A percentile compares a stretch with the other conserved stretches of the same genome.
Evolutionary conservation across 2,329 filamentous ascomycete species (phyloP).

Genomic region (Volutella citrinella): DNA sequence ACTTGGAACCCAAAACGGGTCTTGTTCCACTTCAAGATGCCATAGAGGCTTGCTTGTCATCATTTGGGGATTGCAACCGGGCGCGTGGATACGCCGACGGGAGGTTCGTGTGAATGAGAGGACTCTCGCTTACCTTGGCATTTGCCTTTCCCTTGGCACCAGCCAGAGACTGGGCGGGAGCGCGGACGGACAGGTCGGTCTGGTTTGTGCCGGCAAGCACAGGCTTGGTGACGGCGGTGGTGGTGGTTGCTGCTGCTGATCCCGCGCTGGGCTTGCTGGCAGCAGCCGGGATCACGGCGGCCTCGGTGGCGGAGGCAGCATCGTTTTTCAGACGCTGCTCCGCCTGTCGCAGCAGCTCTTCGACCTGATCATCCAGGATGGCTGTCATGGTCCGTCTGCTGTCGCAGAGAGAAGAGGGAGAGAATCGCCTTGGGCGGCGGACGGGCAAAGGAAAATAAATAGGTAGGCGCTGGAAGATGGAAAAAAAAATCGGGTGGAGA

Average conservation of each 20-base stretch:
- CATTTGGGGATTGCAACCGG: constrained; percentile 24
- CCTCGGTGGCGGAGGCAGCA: constrained; percentile 13
- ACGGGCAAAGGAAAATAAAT: not conserved
- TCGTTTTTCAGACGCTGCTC: constrained; percentile 30
- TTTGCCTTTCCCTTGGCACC: constrained; percentile 18
- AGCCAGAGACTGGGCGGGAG: constrained; percentile 18
- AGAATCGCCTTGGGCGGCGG: not conserved
- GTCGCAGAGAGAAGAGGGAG: constrained; percentile 14
- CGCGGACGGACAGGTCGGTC: constrained; percentile 24
- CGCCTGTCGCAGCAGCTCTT: constrained; percentile 31
- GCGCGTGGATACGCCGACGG: constrained; percentile 4
- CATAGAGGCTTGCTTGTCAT: constrained; percentile 39
- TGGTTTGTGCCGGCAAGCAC: constrained; percentile 10
- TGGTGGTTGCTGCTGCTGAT: constrained; percentile 9
- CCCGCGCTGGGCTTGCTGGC: too few species aligned
- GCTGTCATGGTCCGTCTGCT: constrained; percentile 27
- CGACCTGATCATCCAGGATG: constrained; percentile 28
- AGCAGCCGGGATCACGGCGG: constrained; percentile 12
- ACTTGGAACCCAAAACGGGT: constrained; percentile 42
- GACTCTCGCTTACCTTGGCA: constrained; percentile 26
- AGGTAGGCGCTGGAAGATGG: too few species aligned
- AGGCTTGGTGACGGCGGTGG: constrained; percentile 14
- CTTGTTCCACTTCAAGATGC: constrained; percentile 36
- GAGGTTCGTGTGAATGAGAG: not conserved
- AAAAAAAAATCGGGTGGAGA: constrained; percentile 15